Evolutionary conservation across 2,329 filamentous ascomycete species (phyloP), one percentile per base, ranked within the genome.

Genomic region (Colletotrichum liriopes): DNA sequence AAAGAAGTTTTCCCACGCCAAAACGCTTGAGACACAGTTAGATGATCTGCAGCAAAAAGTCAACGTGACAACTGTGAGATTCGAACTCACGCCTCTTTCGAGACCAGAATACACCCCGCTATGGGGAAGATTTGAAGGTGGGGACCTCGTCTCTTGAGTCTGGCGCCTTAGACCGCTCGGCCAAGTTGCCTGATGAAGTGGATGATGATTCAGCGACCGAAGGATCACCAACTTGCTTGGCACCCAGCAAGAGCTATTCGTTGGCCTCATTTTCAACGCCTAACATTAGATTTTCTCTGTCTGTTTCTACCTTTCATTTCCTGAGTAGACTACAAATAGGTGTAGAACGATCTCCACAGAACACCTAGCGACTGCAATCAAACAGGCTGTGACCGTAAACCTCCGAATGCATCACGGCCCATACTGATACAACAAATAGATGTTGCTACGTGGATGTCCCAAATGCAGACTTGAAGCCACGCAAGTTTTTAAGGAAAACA

Each of bases 71-170:
- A 64, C 61, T 64, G 61, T 64, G 61, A 64, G 61, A 54, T 64
- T 64, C 61, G 61, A 64, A 54, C 61, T 64, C 61, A 54, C 61
- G 61, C 61, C 61, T 64, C 61, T 64, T 64, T 54, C 61, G 61
- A 64, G 61, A 54, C 61, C 61, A 64, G 61, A 64, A 64, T 54
- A 23, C 61, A 49, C 47, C 47, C 61, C 47, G 61, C 61, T 54
- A 5, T 11, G 23, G 61, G 61, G 47, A 54, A 64, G 61, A 41
- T 23, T 18, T 7, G 37, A 41, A 37, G 18, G 37, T 32, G 47
- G 35, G 37, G 9, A 54, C 56, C 23, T 26, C 56, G 5, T 59
- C 8, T 16, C 54, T 56, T 56, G 54, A 56, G 54, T 56, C 54
- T 56, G 61, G 47, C 61, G 61, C 47, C 61, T 64, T 64, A 54